Conservation (phyloP, 768 basidiomycete genomes). For the Lactarius sp. region DNA sequence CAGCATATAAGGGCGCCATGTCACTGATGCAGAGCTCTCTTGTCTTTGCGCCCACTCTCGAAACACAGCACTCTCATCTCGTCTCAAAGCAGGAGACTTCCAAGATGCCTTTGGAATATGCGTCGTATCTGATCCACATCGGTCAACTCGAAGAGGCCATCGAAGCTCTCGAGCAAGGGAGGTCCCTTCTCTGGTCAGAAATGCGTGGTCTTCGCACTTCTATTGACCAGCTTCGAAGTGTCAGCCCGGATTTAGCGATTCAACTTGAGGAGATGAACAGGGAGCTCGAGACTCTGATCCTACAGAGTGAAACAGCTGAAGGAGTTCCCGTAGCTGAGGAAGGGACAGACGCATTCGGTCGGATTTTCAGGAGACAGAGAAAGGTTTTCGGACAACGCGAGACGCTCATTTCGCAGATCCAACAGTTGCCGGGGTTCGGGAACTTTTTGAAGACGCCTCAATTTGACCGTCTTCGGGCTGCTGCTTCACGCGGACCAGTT, state of each 20-base stretch:
- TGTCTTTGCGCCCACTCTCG: background rate
- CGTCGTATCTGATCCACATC: background rate
- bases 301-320: no score
- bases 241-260: background rate
- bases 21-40: background rate
- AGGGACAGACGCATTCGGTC: background rate
- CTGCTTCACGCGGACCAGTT: slow-evolving; percentile 9
- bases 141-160: background rate
- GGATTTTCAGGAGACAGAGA: background rate
- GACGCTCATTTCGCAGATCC: background rate
- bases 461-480: background rate
- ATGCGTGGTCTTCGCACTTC: slow-evolving; percentile 15
- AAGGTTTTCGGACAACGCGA: background rate
- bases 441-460: background rate
- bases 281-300: background rate
- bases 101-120: background rate
- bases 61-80: background rate
- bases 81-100: background rate
- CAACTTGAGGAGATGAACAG: background rate
- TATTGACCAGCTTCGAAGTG: background rate
- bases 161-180: slow-evolving; percentile 15
- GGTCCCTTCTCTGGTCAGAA: slow-evolving; percentile 18
- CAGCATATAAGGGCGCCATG: background rate
- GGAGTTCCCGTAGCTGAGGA: no score
- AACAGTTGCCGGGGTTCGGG: background rate